Conservation (phyloP, 2,329 filamentous ascomycete genomes). For the Emericellopsis cladophorae region DNA sequence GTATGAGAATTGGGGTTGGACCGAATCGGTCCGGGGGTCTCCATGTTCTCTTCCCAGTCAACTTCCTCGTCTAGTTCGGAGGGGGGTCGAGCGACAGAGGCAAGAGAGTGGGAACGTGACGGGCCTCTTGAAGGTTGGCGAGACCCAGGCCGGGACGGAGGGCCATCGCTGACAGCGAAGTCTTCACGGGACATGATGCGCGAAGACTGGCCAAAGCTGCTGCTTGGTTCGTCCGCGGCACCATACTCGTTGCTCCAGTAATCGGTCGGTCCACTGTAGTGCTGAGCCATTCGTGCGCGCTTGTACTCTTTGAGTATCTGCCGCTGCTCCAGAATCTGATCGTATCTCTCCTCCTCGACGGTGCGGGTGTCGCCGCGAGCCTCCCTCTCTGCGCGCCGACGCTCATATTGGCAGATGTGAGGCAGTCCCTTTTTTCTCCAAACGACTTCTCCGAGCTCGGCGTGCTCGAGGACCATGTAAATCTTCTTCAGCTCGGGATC, state of each 20-base stretch:
- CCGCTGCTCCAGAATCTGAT: slow-evolving; percentile 45
- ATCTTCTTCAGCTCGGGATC: slow-evolving; percentile 95
- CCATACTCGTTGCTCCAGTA: slow-evolving; percentile 82
- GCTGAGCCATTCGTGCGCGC: slow-evolving; percentile 37
- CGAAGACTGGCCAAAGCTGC: slow-evolving; percentile 22
- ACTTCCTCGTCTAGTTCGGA: slow-evolving; percentile 20
- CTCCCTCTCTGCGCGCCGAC: slow-evolving; percentile 65
- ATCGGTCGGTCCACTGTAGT: slow-evolving; percentile 41
- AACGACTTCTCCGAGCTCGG: slow-evolving; percentile 84
- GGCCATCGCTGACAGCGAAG: slow-evolving; percentile 20
- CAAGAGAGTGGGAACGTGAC: slow-evolving; percentile 32
- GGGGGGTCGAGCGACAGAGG: slow-evolving; percentile 15
- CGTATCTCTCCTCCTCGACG: slow-evolving; percentile 47
- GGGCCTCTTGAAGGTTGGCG: slow-evolving; percentile 24
- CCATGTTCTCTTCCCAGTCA: slow-evolving; percentile 36
- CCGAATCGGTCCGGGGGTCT: slow-evolving; percentile 37
- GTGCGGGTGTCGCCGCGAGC: slow-evolving; percentile 45
- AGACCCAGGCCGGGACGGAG: slow-evolving; percentile 23
- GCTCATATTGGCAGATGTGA: slow-evolving; percentile 74
- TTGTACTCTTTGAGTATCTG: slow-evolving; percentile 45
- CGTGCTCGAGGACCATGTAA: slow-evolving; percentile 93
- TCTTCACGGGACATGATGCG: slow-evolving; percentile 29
- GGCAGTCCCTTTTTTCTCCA: slow-evolving; percentile 85
- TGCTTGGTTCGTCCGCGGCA: slow-evolving; percentile 39
- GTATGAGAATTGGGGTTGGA: slow-evolving; percentile 37